phyloP scores from a whole-genome alignment of 1,284 basidiomycete species.

The Ceratobasidium sp. region DNA sequence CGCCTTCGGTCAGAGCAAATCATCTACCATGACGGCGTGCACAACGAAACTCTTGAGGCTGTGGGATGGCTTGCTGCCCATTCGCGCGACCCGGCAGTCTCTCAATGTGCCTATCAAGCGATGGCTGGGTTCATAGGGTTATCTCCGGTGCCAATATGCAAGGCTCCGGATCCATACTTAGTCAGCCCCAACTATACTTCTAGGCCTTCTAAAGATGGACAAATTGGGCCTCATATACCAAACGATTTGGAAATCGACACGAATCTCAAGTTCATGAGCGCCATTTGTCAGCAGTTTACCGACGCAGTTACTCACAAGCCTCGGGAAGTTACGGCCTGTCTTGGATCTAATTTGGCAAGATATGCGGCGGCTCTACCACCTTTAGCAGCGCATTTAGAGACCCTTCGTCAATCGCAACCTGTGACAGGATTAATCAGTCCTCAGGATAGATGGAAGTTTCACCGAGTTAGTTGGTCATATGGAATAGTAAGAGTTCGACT shows the following conservation, averaged over 20 bases:
- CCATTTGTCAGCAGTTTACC: neutral
- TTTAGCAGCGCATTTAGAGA: neutral
- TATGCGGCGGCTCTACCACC: conserved; percentile 11
- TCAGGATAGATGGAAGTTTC: neutral
- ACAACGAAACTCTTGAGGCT: conserved; percentile 1
- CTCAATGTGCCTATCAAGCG: conserved; percentile 13
- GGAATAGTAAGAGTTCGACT: neutral
- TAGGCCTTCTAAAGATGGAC: no score
- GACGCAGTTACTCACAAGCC: neutral
- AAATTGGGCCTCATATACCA: neutral
- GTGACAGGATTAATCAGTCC: neutral
- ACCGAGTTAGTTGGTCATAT: neutral
- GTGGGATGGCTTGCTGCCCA: conserved; percentile 13
- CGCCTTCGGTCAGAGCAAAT: neutral
- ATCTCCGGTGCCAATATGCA: neutral
- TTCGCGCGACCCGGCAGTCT: conserved; percentile 7
- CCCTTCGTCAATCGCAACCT: neutral
- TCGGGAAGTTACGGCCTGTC: conserved; percentile 11
- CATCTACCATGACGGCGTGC: neutral
- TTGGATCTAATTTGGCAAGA: conserved; percentile 11
- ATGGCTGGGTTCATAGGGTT: neutral
- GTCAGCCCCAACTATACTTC: no score
- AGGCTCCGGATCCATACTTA: no score
- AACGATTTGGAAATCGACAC: neutral
- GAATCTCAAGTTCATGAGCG: neutral